Percentiles rank a stretch among this genome's conserved stretches.
These are phyloP conservation scores for Saccharomyces hybrid DNA, from an alignment of 1,139 yeast species.

Conservation along the genomic window DNA sequence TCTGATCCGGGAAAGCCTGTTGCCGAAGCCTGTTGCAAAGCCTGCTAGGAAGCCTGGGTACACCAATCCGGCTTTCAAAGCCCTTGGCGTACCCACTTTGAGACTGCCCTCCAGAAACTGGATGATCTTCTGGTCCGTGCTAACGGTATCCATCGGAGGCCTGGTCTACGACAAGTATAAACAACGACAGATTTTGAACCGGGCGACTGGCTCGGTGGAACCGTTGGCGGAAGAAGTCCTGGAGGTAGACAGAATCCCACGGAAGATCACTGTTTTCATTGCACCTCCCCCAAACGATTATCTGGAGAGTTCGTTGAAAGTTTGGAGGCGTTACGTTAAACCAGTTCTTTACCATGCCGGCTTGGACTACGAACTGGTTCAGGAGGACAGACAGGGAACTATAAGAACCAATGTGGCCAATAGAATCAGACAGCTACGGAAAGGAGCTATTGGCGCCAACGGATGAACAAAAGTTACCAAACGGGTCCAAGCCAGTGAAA, in stretches of 20 bases:
- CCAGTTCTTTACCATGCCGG: constrained; percentile 85
- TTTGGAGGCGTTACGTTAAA: constrained; percentile 75
- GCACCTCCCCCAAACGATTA: constrained; percentile 97
- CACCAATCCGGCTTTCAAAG: constrained; percentile 78
- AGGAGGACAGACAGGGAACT: constrained; percentile 77
- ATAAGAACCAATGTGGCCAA: constrained; percentile 78
- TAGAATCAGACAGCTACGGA: constrained; percentile 64
- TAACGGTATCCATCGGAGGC: constrained; percentile 62
- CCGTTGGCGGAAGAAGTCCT: constrained; percentile 42
- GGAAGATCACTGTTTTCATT: constrained; percentile 73
- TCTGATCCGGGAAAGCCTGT: neutral
- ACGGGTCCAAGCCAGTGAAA: neutral
- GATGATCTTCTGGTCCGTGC: constrained; percentile 78
- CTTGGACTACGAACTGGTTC: constrained; percentile 69
- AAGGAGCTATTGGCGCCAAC: constrained; percentile 30
- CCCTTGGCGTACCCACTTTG: constrained; percentile 76
- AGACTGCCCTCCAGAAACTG: constrained; percentile 87
- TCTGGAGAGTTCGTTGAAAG: constrained; percentile 63
- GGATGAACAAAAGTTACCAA: neutral
- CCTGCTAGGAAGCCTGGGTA: neutral
- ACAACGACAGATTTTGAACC: constrained; percentile 56
- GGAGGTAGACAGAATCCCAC: constrained; percentile 47
- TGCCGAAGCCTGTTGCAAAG: neutral
- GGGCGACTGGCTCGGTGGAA: constrained; percentile 59
- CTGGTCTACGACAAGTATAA: constrained; percentile 70